These are phyloP conservation scores for Haplosporangium sp. DNA, from an alignment of 371 early-diverging fungal species.

Conservation along the genomic window DNA sequence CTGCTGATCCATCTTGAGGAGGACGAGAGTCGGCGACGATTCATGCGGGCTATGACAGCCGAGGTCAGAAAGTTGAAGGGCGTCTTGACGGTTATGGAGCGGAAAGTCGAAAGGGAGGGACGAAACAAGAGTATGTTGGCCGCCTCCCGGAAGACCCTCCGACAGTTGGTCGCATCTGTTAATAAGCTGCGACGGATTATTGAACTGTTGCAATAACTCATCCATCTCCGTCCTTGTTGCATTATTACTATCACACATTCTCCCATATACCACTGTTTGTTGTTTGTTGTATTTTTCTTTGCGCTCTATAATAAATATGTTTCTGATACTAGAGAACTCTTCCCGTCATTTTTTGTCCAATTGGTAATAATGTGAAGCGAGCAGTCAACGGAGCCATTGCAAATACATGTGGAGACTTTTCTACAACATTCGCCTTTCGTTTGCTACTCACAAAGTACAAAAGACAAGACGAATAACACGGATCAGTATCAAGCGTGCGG, in stretches of 20 bases:
- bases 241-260: neutral
- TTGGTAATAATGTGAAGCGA: constrained; percentile 66
- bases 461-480: neutral
- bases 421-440: constrained; percentile 23
- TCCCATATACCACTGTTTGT: too few relatives aligned
- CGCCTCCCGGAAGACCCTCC: constrained; percentile 3
- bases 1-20: constrained; percentile 42
- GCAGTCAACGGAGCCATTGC: constrained; percentile 62
- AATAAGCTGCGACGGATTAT: constrained; percentile 36
- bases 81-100: constrained; percentile 41
- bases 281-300: neutral
- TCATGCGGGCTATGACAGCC: constrained; percentile 21
- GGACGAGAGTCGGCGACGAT: constrained; percentile 19
- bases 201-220: constrained; percentile 16
- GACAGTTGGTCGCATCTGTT: constrained; percentile 26
- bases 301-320: neutral
- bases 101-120: constrained; percentile 39
- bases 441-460: constrained; percentile 18
- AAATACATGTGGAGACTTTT: constrained; percentile 61
- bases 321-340: constrained; percentile 12
- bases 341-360: constrained; percentile 60
- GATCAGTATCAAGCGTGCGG: constrained; percentile 5
- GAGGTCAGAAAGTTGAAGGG: constrained; percentile 48
- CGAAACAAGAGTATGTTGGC: constrained; percentile 11
- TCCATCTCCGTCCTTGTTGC: neutral